Base-by-base conservation (phyloP, 2,329 filamentous ascomycete genomes). In the Trichoderma atroviride region DNA sequence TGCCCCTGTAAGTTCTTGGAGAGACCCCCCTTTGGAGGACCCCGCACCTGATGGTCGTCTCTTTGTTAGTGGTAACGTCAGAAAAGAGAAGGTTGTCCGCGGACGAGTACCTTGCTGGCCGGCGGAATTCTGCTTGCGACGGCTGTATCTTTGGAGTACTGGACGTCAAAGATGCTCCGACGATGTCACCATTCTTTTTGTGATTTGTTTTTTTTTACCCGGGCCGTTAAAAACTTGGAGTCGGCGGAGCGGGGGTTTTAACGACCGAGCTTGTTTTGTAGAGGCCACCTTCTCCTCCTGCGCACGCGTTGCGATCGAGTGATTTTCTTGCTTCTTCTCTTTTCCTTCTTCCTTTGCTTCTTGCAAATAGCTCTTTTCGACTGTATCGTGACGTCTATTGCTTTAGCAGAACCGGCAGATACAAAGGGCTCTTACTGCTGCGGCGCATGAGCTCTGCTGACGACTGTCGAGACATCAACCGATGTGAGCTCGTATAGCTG, bases 31-130 rank as follows among this genome's bases (percentile, higher is more conserved):
- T 35, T 13, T 56, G 59, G 14, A 47, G 55, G 61, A 64, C 70
- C 70, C 70, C 70, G 70, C 70, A 71, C 63, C 37, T 62, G 68
- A 37, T 43, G 63, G 55, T 35, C 19, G 47, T 7, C 29, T 59
- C 0, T 9, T 27, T 35, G 33, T 59, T 61, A 61, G 43, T 55
- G 40, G 50, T 69, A 56, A 69, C 68, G 68, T 69, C 60, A 69
- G 59, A 57, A 59, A 53, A 58, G 53, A 65, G 53, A 66, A 55
- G 33, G 40, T 43, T 60, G 33, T 61, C 65, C 57, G 57, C 55
- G 43, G 57, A 60, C 11, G 37, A 50, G 65, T 68, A 68, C 65
- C 52, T 68, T 9, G 6, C 4, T 24, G 0, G 50, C 57, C 33
- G 57, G 57, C 24, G 50, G 6, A 22, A 22, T 5, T 13, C 19